Percentiles rank a stretch among this genome's conserved stretches.
phyloP scores from a whole-genome alignment of 441 rosid genomes.

The Sinapis alba region DNA sequence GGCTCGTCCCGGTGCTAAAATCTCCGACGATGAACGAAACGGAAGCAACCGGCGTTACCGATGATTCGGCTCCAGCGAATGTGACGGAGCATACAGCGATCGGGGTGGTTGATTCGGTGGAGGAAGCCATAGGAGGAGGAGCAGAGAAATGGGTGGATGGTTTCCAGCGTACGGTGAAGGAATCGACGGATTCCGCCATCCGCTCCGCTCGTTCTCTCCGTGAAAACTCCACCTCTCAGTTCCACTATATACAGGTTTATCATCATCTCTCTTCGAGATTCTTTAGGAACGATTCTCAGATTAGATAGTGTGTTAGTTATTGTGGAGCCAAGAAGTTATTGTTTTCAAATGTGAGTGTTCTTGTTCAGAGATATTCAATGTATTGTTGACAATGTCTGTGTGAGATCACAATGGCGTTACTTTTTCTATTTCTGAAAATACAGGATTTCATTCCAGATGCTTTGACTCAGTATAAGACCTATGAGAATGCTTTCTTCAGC shows the following conservation, averaged over 20 bases:
- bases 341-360: no score
- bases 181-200: slow-evolving; percentile 67
- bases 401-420: neutral
- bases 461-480: slow-evolving; percentile 48
- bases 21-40: slow-evolving; percentile 38
- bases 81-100: slow-evolving; percentile 23
- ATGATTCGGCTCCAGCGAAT: neutral
- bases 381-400: neutral
- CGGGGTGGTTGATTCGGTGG: slow-evolving; percentile 27
- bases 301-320: slow-evolving; percentile 12
- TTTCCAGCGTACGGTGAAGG: slow-evolving; percentile 62
- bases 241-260: slow-evolving; percentile 64
- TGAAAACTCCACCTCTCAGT: slow-evolving; percentile 61
- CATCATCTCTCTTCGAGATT: slow-evolving; percentile 15
- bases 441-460: slow-evolving; percentile 60
- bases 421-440: slow-evolving; percentile 4
- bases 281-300: slow-evolving; percentile 8
- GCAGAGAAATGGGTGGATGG: slow-evolving; percentile 61
- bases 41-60: slow-evolving; percentile 33
- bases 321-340: neutral
- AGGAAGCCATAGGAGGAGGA: slow-evolving; percentile 30
- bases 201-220: slow-evolving; percentile 75
- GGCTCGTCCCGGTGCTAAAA: slow-evolving; percentile 17
- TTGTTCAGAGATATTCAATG: no score
- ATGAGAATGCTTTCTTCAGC: slow-evolving; percentile 65